These are phyloP conservation scores for Filobasidium floriforme DNA, from an alignment of 768 basidiomycete species.

Conservation along the genomic window DNA sequence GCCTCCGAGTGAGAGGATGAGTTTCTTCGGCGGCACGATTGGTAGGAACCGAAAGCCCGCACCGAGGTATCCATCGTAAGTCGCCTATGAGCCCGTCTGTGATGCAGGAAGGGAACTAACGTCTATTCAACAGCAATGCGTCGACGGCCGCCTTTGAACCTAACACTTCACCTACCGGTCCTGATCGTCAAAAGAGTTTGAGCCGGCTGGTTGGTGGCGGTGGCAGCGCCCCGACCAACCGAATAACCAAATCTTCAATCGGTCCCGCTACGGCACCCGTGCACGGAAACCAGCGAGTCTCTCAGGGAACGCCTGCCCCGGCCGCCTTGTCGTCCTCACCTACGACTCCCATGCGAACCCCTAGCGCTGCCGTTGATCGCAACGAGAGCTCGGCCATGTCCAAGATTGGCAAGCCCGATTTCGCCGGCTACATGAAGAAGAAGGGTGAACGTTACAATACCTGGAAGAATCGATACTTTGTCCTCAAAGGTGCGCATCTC, in stretches of 20 bases:
- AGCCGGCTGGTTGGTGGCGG: conserved; percentile 15
- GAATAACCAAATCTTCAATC: not conserved
- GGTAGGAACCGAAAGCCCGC: conserved; percentile 72
- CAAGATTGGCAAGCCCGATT: conserved; percentile 84
- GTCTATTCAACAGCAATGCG: not conserved
- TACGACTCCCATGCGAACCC: not conserved
- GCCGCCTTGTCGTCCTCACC: not conserved
- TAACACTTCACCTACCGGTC: conserved; percentile 7
- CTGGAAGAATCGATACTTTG: conserved; percentile 87
- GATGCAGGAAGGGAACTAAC: not conserved
- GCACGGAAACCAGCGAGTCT: conserved; percentile 11
- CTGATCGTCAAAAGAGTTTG: conserved; percentile 14
- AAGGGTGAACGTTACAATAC: conserved; percentile 83
- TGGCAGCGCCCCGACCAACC: not conserved
- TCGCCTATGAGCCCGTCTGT: conserved; percentile 48
- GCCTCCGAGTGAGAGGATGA: conserved; percentile 47
- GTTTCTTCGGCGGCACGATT: conserved; percentile 65
- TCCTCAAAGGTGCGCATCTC: conserved; percentile 83
- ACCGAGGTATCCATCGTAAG: conserved; percentile 62
- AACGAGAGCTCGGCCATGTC: conserved; percentile 59
- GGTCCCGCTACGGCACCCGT: conserved; percentile 3
- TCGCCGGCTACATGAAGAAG: conserved; percentile 91
- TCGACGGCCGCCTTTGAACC: conserved; percentile 9
- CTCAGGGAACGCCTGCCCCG: conserved; percentile 12
- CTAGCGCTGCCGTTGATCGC: not conserved